Percentiles rank a stretch among this genome's conserved stretches.
Conservation (phyloP, 768 basidiomycete species). For the Favolaschia claudopus region DNA sequence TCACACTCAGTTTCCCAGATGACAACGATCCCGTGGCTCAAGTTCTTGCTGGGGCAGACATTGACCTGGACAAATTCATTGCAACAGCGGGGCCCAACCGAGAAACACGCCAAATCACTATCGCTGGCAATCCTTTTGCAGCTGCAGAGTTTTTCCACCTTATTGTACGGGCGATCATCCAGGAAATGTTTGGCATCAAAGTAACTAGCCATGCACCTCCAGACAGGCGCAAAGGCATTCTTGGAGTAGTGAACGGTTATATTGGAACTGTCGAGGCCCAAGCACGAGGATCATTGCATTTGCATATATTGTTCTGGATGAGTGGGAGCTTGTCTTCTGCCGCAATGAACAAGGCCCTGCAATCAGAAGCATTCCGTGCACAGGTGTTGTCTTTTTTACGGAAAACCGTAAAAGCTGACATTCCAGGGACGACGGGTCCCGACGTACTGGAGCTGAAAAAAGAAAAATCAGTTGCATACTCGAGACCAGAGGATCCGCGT, state of each 20-base stretch:
- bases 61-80: conserved; percentile 50
- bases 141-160: conserved; percentile 51
- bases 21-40: conserved; percentile 53
- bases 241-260: conserved; percentile 41
- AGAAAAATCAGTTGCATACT: conserved; percentile 38
- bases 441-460: conserved; percentile 26
- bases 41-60: conserved; percentile 49
- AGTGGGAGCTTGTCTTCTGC: conserved; percentile 32
- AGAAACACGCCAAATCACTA: conserved; percentile 27
- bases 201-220: conserved; percentile 12
- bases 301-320: conserved; percentile 50
- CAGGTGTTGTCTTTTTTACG: conserved; percentile 39
- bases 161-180: conserved; percentile 39
- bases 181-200: conserved; percentile 41
- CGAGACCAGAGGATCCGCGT: conserved; percentile 43
- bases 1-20: conserved; percentile 52
- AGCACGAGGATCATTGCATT: conserved; percentile 48
- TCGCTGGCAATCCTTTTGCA: conserved; percentile 49
- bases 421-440: conserved; percentile 23
- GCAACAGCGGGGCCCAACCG: conserved; percentile 32
- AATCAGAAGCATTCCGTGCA: conserved; percentile 34
- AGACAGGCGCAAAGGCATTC: conserved; percentile 37
- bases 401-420: conserved; percentile 39
- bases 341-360: conserved; percentile 30
- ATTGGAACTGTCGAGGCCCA: conserved; percentile 51